These are phyloP conservation scores for Reticulascus tulasneorum DNA, from an alignment of 2,329 filamentous ascomycete genomes.

Conservation along the genomic window DNA sequence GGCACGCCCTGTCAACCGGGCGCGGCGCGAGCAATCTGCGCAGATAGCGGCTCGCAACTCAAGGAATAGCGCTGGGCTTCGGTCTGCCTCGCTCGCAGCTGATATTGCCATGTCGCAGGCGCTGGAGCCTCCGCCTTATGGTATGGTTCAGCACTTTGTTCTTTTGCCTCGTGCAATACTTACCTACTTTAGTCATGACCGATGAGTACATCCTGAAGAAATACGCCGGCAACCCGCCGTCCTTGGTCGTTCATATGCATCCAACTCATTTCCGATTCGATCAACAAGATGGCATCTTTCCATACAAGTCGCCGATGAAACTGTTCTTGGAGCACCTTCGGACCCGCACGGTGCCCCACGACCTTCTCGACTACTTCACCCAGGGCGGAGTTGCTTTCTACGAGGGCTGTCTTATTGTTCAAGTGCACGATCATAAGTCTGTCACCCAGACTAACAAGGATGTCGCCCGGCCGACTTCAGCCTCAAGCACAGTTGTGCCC, in stretches of 20 bases:
- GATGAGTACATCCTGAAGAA: slow-evolving; percentile 79
- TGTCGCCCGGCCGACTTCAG: slow-evolving; percentile 46
- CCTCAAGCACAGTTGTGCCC: slow-evolving; percentile 59
- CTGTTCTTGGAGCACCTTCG: slow-evolving; percentile 73
- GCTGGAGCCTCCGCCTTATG: slow-evolving; percentile 47
- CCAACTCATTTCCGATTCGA: slow-evolving; percentile 87
- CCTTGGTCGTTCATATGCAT: slow-evolving; percentile 81
- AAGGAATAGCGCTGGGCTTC: slow-evolving; percentile 46
- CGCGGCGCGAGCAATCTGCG: slow-evolving; percentile 51
- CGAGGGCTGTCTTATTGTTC: slow-evolving; percentile 90
- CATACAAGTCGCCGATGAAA: slow-evolving; percentile 89
- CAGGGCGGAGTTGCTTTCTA: slow-evolving; percentile 76
- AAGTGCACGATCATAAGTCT: slow-evolving; percentile 84
- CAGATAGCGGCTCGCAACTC: slow-evolving; percentile 43
- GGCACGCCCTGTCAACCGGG: slow-evolving; percentile 51
- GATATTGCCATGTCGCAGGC: slow-evolving; percentile 34
- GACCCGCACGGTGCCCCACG: slow-evolving; percentile 77
- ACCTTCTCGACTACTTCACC: slow-evolving; percentile 76
- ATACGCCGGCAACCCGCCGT: slow-evolving; percentile 70
- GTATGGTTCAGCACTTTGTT: slow-evolving; percentile 31
- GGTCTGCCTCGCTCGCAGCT: slow-evolving; percentile 43
- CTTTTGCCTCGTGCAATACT: slow-evolving; percentile 5
- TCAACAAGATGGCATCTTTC: slow-evolving; percentile 86
- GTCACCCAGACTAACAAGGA: slow-evolving; percentile 58
- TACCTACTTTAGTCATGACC: slow-evolving; percentile 57